Conservation (phyloP, 805 yeast genomes). For the Barnettozyma botsteinii region DNA sequence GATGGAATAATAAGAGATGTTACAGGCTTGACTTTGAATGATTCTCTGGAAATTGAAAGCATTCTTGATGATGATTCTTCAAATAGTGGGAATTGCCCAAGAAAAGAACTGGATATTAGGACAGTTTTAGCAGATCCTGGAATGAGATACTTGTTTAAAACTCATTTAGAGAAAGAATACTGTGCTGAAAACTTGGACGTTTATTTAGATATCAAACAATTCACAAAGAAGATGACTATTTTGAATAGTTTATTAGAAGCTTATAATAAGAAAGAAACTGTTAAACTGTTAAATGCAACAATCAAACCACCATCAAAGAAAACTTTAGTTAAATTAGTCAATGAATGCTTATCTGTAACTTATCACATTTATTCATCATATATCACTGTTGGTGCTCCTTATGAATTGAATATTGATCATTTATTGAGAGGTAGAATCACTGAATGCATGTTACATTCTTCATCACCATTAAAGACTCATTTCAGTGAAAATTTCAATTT, state of each 20-base stretch:
- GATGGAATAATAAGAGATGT: slow-evolving; percentile 14
- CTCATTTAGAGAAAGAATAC: slow-evolving; percentile 55
- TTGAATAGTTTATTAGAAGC: slow-evolving; percentile 36
- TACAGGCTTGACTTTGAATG: slow-evolving; percentile 15
- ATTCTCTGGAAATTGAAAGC: slow-evolving; percentile 12
- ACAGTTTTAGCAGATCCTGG: slow-evolving; percentile 70
- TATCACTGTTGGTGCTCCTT: slow-evolving; percentile 61
- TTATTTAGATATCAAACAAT: slow-evolving; percentile 51
- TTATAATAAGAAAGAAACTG: slow-evolving; percentile 14
- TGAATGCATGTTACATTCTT: slow-evolving; percentile 33
- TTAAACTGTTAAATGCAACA: slow-evolving; percentile 8
- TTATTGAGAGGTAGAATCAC: slow-evolving; percentile 40
- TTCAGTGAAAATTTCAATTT: slow-evolving; percentile 5
- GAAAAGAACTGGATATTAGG: slow-evolving; percentile 20
- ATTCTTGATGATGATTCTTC: slow-evolving; percentile 14
- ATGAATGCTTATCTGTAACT: slow-evolving; percentile 53
- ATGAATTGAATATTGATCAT: slow-evolving; percentile 64
- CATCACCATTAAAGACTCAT: slow-evolving; percentile 27
- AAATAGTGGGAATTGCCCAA: neutral
- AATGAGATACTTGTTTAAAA: slow-evolving; percentile 55
- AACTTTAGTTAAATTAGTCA: slow-evolving; percentile 38
- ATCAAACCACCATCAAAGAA: slow-evolving; percentile 12
- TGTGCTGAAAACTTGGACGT: slow-evolving; percentile 79
- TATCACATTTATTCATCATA: slow-evolving; percentile 63
- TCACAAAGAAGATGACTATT: slow-evolving; percentile 40